Evolutionary conservation across 805 yeast species (phyloP), one percentile per base, ranked within the genome.

Genomic region (Wickerhamiella alocasiicola): DNA sequence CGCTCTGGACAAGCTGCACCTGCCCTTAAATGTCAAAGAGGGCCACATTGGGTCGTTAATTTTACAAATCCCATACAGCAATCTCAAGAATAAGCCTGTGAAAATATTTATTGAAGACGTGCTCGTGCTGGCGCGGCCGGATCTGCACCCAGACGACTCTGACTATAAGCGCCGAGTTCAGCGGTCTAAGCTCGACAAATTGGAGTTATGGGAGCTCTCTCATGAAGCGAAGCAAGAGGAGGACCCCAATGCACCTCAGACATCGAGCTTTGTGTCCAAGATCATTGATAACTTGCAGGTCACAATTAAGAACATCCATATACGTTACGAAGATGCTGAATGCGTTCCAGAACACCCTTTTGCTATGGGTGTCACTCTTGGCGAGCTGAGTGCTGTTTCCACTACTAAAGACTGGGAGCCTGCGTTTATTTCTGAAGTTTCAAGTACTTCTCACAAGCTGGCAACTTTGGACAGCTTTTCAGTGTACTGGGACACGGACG

Each of bases 1-100:
- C 56, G 84, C 95, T 2, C 65, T 91, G 35, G 98, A 93, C 59
- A 72, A 80, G 50, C 70, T 91, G 48, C 74, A 81, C 46, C 62
- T 93, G 28, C 98, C 99, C 2, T 62, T 91, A 27, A 82, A 87
- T 56, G 88, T 93, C 11, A 72, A 74, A 46, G 81, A 80, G 55
- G 99, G 99, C 30, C 84, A 82, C 55, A 59, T 91, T 44, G 98
- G 97, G 1, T 82, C 80, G 49, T 67, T 91, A 47, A 80, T 94
- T 0, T 63, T 91, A 41, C 95, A 82, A 55, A 88, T 91, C 28
- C 98, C 99, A 0, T 93, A 97, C 96, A 79, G 96, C 1, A 91
- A 85, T 54, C 65, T 93, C 48, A 87, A 87, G 55, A 77, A 81
- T 16, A 82, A 87, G 53, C 97, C 99, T 0, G 97, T 88, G 6